These are phyloP conservation scores for Phytophthora kernoviae DNA, from an alignment of 352 stramenopile species.

Conservation along the genomic window DNA sequence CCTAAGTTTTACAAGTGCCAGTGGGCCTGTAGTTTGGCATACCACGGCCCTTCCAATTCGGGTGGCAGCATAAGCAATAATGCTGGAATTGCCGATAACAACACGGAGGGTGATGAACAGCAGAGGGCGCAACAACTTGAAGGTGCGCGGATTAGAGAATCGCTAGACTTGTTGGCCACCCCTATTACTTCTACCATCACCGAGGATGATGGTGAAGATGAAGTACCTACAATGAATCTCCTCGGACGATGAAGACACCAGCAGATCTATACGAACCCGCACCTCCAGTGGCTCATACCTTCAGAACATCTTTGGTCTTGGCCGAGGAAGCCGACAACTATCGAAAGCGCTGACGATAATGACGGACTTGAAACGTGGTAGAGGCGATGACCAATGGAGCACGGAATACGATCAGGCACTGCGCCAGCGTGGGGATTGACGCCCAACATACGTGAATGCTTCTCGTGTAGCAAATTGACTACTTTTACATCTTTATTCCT, in stretches of 20 bases:
- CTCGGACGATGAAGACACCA: slow-evolving; percentile 20
- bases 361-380: slow-evolving; percentile 21
- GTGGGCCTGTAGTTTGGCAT: slow-evolving; percentile 65
- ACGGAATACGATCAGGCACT: too few species aligned
- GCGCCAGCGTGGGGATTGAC: not conserved
- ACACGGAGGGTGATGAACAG: slow-evolving; percentile 13
- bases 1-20: slow-evolving; percentile 83
- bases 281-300: slow-evolving; percentile 36
- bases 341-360: slow-evolving; percentile 29
- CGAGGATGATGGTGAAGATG: slow-evolving; percentile 21
- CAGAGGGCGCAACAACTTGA: slow-evolving; percentile 18
- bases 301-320: slow-evolving; percentile 32
- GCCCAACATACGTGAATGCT: not conserved
- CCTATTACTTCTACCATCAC: slow-evolving; percentile 28
- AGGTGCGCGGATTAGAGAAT: slow-evolving; percentile 15
- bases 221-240: slow-evolving; percentile 27
- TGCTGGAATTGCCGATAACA: not conserved
- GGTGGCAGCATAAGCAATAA: slow-evolving; percentile 8
- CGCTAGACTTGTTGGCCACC: slow-evolving; percentile 30
- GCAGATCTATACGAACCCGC: slow-evolving; percentile 17
- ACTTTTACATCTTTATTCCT: too few species aligned
- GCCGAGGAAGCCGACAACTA: slow-evolving; percentile 23
- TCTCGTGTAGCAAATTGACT: too few species aligned
- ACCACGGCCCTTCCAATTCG: slow-evolving; percentile 31
- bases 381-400: not conserved